Base-by-base conservation (phyloP, 2,329 filamentous ascomycete species). In the Byssochlamys sp. region DNA sequence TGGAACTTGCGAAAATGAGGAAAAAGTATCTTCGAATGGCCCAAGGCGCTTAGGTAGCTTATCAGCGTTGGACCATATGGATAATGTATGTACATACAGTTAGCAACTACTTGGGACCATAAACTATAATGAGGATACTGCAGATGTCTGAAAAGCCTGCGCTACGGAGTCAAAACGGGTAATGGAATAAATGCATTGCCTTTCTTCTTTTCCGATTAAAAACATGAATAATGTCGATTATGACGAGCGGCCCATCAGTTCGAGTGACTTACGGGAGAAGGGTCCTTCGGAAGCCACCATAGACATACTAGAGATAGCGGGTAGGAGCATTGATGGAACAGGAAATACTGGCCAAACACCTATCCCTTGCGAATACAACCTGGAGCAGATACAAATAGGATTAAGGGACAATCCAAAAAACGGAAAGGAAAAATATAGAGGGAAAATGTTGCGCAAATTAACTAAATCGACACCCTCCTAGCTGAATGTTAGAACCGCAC, bases 1-100 rank as follows among this genome's bases (percentile, higher is more conserved):
- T 61, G n/a, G 66, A 69, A 0, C 61, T 61, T 2, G 68, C 70
- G n/a, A 60, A 72, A 48, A 61, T 59, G 14, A 68, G 75, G 39
- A 74, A 67, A 69, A 66, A 73, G 33, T 76, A 73, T 60, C 64
- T 76, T 27, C 59, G 61, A 33, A 60, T 69, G 61, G 65, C 66
- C 9, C 64, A 65, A 55, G 62, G 60, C 27, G 61, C 59, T 53
- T 59, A 57, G 28, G 29, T 12, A n/a, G 11, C 24, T 31, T 5
- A 54, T 14, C n/a, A n/a, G 27, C 25, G 6, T 31, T 26, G 10
- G 28, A 7, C 27, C 24, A 51, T 28, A 51, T 11, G 25, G 14
- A 51, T 51, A 26, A n/a, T 51, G 25, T 28, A n/a, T 51, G 25
- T 28, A 51, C 39, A 45, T 31, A 31, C 7, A 9, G 2, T 31